A percentile compares a stretch with the other conserved stretches of the same genome.
Conservation (phyloP, 2,329 filamentous ascomycete species). For the Aspergillus hortae region DNA sequence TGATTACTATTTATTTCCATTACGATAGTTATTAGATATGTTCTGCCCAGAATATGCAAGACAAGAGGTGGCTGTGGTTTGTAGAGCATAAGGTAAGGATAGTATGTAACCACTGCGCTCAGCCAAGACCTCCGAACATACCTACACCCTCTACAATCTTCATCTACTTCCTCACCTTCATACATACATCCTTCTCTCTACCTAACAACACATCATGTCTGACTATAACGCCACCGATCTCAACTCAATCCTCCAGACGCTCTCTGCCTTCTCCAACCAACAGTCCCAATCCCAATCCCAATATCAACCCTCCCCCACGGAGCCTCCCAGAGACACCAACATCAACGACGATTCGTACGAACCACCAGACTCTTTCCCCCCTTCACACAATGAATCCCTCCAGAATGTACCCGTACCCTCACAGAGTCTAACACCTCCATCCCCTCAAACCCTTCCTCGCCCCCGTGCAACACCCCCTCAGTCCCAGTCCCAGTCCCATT, state of each 20-base stretch:
- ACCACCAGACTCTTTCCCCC: slow-evolving; percentile 12
- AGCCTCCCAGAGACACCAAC: not conserved
- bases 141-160: too few species aligned
- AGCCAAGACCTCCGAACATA: too few species aligned
- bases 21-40: too few species aligned
- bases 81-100: too few species aligned
- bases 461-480: not conserved
- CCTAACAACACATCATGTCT: not conserved
- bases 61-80: too few species aligned
- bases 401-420: not conserved
- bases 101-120: too few species aligned
- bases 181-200: too few species aligned
- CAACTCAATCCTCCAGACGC: slow-evolving; percentile 39
- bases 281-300: slow-evolving; percentile 1
- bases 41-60: too few species aligned
- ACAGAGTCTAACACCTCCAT: not conserved
- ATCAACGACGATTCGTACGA: slow-evolving; percentile 16
- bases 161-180: too few species aligned
- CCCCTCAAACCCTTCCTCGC: not conserved
- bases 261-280: slow-evolving; percentile 33
- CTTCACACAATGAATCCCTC: not conserved
- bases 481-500: slow-evolving; percentile 1
- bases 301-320: not conserved
- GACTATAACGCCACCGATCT: slow-evolving; percentile 33
- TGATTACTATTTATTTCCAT: too few species aligned